Percentiles rank a stretch among this genome's conserved stretches.
Evolutionary conservation across 208 protist genomes (phyloP).

Genomic region (Leishmania major): DNA sequence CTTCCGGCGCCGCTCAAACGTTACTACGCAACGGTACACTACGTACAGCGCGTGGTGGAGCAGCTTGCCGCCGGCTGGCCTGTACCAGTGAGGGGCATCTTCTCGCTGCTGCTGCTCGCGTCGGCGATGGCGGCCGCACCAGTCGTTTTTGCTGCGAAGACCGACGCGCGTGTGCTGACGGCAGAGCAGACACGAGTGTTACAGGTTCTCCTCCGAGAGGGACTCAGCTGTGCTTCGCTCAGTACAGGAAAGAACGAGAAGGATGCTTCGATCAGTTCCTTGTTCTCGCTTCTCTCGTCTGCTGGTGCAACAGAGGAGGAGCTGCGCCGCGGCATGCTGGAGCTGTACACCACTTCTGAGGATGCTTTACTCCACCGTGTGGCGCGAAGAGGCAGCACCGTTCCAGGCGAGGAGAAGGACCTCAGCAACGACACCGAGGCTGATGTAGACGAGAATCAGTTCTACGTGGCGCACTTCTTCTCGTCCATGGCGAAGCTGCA

Average conservation of each 20-base stretch:
- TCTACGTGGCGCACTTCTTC: slow-evolving; percentile 41
- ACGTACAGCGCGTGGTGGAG: slow-evolving; percentile 59
- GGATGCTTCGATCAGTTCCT: not conserved
- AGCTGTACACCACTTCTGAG: slow-evolving; percentile 23
- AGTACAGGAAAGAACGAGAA: too few relatives aligned
- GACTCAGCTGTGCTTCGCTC: too few relatives aligned
- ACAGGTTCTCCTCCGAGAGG: slow-evolving; percentile 17
- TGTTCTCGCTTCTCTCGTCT: not conserved
- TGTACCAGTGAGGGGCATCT: slow-evolving; percentile 51
- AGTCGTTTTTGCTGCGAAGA: slow-evolving; percentile 2
- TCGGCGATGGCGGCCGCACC: slow-evolving; percentile 25
- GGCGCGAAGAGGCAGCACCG: not conserved
- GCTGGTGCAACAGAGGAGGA: not conserved
- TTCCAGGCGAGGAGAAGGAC: slow-evolving; percentile 2
- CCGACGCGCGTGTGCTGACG: slow-evolving; percentile 14
- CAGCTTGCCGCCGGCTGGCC: slow-evolving; percentile 73
- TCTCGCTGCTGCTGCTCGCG: slow-evolving; percentile 56
- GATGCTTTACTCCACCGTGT: slow-evolving; percentile 35
- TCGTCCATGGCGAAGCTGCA: slow-evolving; percentile 33
- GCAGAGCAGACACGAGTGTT: slow-evolving; percentile 22
- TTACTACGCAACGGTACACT: slow-evolving; percentile 74
- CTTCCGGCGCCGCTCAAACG: slow-evolving; percentile 55
- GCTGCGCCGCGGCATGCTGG: not conserved
- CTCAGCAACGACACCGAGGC: not conserved
- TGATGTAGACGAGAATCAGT: slow-evolving; percentile 14